Evolutionary conservation across 495 filamentous ascomycete genomes (phyloP).

Genomic region (Ramalina peruviana): DNA sequence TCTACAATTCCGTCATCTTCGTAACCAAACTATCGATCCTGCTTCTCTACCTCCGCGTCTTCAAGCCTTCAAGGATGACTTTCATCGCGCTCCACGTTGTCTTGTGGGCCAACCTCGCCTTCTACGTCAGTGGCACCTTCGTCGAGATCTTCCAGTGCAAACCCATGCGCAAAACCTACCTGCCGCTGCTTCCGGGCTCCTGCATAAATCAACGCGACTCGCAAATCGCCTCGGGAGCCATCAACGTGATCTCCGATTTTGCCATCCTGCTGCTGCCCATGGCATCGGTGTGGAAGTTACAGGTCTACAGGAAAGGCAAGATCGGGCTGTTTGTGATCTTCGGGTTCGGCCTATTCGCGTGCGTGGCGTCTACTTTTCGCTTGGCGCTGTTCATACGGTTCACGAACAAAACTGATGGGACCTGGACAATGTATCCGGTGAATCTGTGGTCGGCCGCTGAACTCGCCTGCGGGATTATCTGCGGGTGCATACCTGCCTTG

Average conservation of each 20-base stretch:
- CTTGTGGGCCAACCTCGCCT: constrained; percentile 23
- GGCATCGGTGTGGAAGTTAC: constrained; percentile 5
- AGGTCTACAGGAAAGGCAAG: constrained; percentile 7
- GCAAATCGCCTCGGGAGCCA: constrained; percentile 4
- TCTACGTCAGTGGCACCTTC: constrained; percentile 18
- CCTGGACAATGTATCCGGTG: constrained; percentile 2
- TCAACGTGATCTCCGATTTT: constrained; percentile 10
- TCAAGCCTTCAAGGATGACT: constrained; percentile 17
- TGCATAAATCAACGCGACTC: constrained; percentile 21
- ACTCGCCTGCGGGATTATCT: constrained; percentile 5
- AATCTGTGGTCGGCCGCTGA: constrained; percentile 3
- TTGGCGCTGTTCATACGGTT: neutral
- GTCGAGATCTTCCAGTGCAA: constrained; percentile 24
- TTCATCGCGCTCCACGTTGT: constrained; percentile 24
- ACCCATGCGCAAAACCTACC: constrained; percentile 26
- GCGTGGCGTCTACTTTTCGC: neutral
- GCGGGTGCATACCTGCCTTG: constrained; percentile 1
- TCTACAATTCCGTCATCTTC: constrained; percentile 23
- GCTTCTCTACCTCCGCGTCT: constrained; percentile 24
- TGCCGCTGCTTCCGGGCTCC: constrained; percentile 16
- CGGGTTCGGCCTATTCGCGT: constrained; percentile 3
- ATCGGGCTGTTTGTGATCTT: constrained; percentile 7
- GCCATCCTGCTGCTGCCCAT: constrained; percentile 12
- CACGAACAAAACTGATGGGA: neutral
- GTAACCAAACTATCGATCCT: constrained; percentile 25